These are phyloP conservation scores for Amesomyces nigricolor DNA, from an alignment of 2,329 filamentous ascomycete species.

Conservation along the genomic window DNA sequence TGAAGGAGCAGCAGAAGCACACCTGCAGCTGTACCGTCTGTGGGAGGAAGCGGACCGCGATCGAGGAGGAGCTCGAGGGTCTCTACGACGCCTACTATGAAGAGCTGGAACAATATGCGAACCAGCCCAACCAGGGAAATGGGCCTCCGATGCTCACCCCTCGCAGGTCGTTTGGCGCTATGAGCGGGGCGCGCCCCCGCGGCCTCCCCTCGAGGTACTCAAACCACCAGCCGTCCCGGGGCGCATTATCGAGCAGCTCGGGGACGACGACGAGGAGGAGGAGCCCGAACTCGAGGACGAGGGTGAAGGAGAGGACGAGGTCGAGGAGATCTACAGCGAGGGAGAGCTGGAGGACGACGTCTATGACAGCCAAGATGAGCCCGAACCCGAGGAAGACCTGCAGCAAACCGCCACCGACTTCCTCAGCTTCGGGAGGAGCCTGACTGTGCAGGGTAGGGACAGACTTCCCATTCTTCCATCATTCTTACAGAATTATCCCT, in stretches of 20 bases:
- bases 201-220: constrained; percentile 53
- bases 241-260: constrained; percentile 64
- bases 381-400: constrained; percentile 43
- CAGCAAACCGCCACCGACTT: constrained; percentile 73
- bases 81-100: constrained; percentile 98
- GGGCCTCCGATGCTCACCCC: constrained; percentile 63
- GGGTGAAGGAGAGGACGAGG: constrained; percentile 34
- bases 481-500: constrained; percentile 29
- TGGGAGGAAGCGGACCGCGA: constrained; percentile 90
- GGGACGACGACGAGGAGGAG: constrained; percentile 51
- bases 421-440: constrained; percentile 94
- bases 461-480: constrained; percentile 37
- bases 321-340: constrained; percentile 55
- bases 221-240: constrained; percentile 65
- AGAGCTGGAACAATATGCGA: constrained; percentile 94
- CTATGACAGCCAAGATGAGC: constrained; percentile 53
- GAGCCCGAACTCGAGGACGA: constrained; percentile 48
- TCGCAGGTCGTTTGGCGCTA: constrained; percentile 56
- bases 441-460: constrained; percentile 79
- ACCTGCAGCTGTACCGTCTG: constrained; percentile 98
- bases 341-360: constrained; percentile 53
- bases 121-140: constrained; percentile 66
- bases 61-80: constrained; percentile 95
- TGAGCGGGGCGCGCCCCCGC: constrained; percentile 51
- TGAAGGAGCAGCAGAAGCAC: constrained; percentile 99